Percentiles rank a stretch among this genome's conserved stretches.
Evolutionary conservation across 1,284 basidiomycete genomes (phyloP).

Genomic region (Gymnopus androsaceus): DNA sequence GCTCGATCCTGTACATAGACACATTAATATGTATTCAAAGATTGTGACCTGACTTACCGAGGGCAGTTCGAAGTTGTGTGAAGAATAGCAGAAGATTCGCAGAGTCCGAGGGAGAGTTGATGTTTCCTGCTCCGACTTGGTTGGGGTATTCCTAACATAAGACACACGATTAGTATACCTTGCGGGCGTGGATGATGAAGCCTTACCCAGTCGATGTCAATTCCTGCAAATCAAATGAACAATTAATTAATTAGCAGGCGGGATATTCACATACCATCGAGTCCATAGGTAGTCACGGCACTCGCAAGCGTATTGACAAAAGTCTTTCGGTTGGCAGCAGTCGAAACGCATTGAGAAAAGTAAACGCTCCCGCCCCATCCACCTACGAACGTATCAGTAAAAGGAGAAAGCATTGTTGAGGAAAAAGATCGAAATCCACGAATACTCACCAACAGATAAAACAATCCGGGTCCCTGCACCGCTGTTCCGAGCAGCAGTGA

Average conservation of each 20-base stretch:
- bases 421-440: conserved; percentile 18
- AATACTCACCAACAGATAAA: conserved; percentile 65
- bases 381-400: conserved; percentile 29
- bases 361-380: conserved; percentile 59
- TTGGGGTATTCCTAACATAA: conserved; percentile 78
- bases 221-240: conserved; percentile 32
- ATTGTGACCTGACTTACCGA: conserved; percentile 40
- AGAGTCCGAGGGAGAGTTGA: conserved; percentile 59
- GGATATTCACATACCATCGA: conserved; percentile 57
- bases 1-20: conserved; percentile 38
- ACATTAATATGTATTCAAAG: background rate
- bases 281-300: conserved; percentile 60
- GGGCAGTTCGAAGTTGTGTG: conserved; percentile 54
- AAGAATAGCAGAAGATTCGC: conserved; percentile 70
- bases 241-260: background rate
- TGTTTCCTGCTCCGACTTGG: conserved; percentile 64
- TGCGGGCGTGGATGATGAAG: background rate
- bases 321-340: conserved; percentile 47
- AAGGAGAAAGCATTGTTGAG: background rate
- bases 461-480: conserved; percentile 66
- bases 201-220: conserved; percentile 75
- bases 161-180: conserved; percentile 1
- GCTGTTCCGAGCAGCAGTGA: conserved; percentile 56
- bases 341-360: conserved; percentile 66
- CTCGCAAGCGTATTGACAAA: conserved; percentile 63